Base-by-base conservation (phyloP, 148 eudicot species). In the Chenopodium berlandieri region DNA sequence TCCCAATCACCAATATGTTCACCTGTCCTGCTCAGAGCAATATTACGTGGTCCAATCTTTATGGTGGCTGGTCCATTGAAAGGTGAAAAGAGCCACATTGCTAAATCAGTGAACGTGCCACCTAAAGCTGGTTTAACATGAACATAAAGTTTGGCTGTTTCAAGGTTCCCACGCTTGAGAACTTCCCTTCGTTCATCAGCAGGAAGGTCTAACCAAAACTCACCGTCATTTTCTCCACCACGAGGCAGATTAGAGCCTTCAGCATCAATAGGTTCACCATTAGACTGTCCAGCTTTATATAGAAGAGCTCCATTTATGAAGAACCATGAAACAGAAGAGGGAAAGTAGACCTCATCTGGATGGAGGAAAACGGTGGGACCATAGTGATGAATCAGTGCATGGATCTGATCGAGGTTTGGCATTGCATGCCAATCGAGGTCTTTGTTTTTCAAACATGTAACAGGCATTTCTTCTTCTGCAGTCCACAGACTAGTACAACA, bases 1-100 rank as follows among this genome's bases (percentile, higher is more conserved):
- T 95, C 99, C 99, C 99, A 94, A 25, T 95, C 99, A 34, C 97
- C 85, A 32, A 93, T 86, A 78, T 95, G 99, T 73, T 88, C 92
- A 40, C 99, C 99, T 4, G 93, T 82, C 79, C 84, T 93, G 75
- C 82, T 79, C 48, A 96, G 81, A 58, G 85, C 30, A 7, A 87
- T 7, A 72, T 89, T 87, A 81, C 83, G 81, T 12, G 88, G 80
- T 27, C 97, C 97, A 23, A 95, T 30, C 80, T 94, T 95, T n/a
- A 95, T 78, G 25, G 92, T 90, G 32, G 84, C 94, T 30, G 95
- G 93, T 27, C 99, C 99, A 50, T 95, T 95, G 60, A 92, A 95
- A 25, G 99, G 97, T 82, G 91, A 91, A 81, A 95, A 94, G 48
- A 92, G 82, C 99, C 99, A 96, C 97, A 94, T 92, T 50, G 84